Percentiles rank a stretch among this genome's conserved stretches.
phyloP scores from a whole-genome alignment of 345 rosid species.

The Linum tenue region DNA sequence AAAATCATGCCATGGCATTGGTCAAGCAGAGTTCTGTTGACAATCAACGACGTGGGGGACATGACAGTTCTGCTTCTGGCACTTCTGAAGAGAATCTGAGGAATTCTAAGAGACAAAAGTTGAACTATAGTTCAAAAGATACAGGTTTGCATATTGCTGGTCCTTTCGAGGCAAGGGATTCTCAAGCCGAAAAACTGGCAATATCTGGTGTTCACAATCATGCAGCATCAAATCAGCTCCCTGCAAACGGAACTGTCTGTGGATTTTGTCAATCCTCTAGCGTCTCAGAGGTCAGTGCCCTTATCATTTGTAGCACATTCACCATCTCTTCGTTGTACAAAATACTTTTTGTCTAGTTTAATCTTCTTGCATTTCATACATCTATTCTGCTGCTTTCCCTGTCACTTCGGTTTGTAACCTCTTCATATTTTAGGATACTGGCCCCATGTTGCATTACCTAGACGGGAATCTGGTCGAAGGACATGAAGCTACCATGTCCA shows the following conservation, averaged over 20 bases:
- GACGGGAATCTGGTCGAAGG: constrained; percentile 45
- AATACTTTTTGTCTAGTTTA: neutral
- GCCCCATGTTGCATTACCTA: constrained; percentile 59
- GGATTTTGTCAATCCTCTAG: constrained; percentile 61
- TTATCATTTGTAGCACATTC: neutral
- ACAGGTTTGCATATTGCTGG: constrained; percentile 4
- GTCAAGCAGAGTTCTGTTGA: constrained; percentile 23
- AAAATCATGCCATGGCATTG: constrained; percentile 16
- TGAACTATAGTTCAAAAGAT: constrained; percentile 22
- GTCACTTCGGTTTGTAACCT: neutral
- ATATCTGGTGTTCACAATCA: constrained; percentile 14
- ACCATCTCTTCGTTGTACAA: neutral
- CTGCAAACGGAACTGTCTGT: constrained; percentile 30
- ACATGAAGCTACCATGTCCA: constrained; percentile 30
- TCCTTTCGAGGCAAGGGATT: constrained; percentile 10
- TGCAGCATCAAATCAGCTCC: constrained; percentile 14
- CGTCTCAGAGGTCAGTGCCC: constrained; percentile 42
- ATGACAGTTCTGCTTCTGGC: constrained; percentile 24
- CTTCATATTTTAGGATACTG: constrained; percentile 40
- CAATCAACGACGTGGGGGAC: constrained; percentile 18
- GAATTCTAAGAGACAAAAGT: constrained; percentile 45
- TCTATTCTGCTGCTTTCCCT: neutral
- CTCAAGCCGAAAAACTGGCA: constrained; percentile 15
- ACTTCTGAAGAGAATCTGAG: constrained; percentile 26
- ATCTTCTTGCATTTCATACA: neutral